Evolutionary conservation across 805 yeast genomes (phyloP).

Genomic region (Wickerhamiella hasegawae): DNA sequence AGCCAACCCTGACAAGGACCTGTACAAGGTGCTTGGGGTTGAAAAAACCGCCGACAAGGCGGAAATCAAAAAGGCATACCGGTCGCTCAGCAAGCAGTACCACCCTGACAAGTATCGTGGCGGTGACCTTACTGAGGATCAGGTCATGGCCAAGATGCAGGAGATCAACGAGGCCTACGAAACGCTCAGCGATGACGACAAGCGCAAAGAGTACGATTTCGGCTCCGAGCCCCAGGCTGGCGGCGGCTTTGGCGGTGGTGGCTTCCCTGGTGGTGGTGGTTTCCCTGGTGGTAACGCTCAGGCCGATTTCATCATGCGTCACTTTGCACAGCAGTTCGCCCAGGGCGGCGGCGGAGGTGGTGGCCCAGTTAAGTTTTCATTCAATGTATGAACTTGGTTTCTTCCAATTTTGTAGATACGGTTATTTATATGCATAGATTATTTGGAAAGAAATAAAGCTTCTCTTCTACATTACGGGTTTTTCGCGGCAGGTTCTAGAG

Average conservation of each 20-base stretch:
- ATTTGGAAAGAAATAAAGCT: too few species aligned
- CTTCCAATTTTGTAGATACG: too few species aligned
- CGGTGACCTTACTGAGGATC: constrained; percentile 40
- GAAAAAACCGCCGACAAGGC: constrained; percentile 47
- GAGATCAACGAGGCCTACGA: constrained; percentile 90
- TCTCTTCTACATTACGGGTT: too few species aligned
- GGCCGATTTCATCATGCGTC: too few species aligned
- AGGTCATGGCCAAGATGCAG: constrained; percentile 73
- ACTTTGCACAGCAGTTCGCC: too few species aligned
- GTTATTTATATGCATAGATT: too few species aligned
- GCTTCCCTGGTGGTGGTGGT: constrained; percentile 6
- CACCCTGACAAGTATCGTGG: constrained; percentile 88
- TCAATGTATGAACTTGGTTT: too few species aligned
- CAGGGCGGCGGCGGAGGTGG: too few species aligned
- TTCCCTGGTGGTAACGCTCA: constrained; percentile 4
- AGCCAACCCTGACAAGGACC: constrained; percentile 33
- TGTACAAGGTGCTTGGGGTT: constrained; percentile 64
- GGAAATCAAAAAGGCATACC: constrained; percentile 66
- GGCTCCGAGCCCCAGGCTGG: constrained; percentile 5
- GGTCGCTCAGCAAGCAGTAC: constrained; percentile 58
- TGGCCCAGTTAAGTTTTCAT: too few species aligned
- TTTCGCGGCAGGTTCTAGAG: too few species aligned
- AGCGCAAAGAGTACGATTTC: constrained; percentile 47
- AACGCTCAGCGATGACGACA: constrained; percentile 50
- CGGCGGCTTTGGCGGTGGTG: neutral